Evolutionary conservation across 306 rosid genomes (phyloP), one percentile per base, ranked within the genome.

Genomic region (Sphenostylis stenocarpa): DNA sequence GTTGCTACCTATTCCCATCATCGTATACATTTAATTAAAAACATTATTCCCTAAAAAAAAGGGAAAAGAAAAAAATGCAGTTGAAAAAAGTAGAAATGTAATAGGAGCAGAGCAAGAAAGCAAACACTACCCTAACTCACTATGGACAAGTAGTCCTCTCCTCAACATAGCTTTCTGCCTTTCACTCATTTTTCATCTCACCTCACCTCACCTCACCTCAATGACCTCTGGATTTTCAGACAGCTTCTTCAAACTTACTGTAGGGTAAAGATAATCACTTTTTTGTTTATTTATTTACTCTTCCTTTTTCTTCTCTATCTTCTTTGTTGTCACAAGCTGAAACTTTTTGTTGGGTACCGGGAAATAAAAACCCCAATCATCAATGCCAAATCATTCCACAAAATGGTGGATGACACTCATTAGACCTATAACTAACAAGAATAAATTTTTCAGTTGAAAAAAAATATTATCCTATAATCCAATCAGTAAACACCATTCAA

Each of bases 361-460:
- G 81, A 89, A 89, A 80, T 84, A 86, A 70, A 4, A 90, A 84
- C 67, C 91, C 90, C 91, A 83, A 85, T 87, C 87, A 81, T 84
- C 86, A 85, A 88, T 57, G 62, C 80, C 88, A 90, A 79, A 77
- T 85, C 84, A 87, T 82, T 82, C 87, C 89, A 78, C 75, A 56
- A 76, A 63, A 75, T 26, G 28, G 4, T 86, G 79, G 75, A 83
- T 65, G 80, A 73, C 80, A 61, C 87, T 83, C 81, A 84, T 74
- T 81, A 87, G 73, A 38, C 87, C 89, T 81, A 80, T 85, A 61
- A 75, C 85, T 84, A 86, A 67, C 73, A 86, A 78, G 77, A 89
- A 83, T 72, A 58, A 73, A 33, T 38, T 76, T 26, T 72, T 73
- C 80, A 76, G 23, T 36, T 44, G 72, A 41, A 49, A 77, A 73